phyloP scores from a whole-genome alignment of 768 basidiomycete genomes.

The Kwoniella pini region DNA sequence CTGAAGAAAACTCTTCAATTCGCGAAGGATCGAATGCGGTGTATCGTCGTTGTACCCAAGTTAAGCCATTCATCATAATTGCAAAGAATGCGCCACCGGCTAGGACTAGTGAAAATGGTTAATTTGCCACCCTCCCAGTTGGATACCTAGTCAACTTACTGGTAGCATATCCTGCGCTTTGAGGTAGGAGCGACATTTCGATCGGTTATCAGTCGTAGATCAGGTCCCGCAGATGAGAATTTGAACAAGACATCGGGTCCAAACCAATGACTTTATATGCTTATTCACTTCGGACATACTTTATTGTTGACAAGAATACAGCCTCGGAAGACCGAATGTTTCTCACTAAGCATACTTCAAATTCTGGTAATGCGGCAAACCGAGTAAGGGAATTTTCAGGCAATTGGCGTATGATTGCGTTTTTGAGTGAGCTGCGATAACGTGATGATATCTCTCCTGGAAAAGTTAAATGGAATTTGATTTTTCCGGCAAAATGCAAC shows the following conservation, averaged over 20 bases:
- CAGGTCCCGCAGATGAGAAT: no score
- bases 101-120: constrained; percentile 1
- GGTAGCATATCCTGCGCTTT: constrained; percentile 18
- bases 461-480: neutral
- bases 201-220: neutral
- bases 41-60: constrained; percentile 18
- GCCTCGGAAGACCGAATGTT: constrained; percentile 6
- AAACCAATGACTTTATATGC: constrained; percentile 1
- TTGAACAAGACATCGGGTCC: neutral
- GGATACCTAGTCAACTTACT: neutral
- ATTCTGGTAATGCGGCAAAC: constrained; percentile 2
- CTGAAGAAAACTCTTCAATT: constrained; percentile 18
- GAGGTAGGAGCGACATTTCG: constrained; percentile 13
- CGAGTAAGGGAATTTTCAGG: neutral
- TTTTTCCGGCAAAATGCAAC: neutral
- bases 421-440: neutral
- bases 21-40: constrained; percentile 12
- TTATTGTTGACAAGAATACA: neutral
- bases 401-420: neutral
- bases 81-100: constrained; percentile 18
- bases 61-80: constrained; percentile 11
- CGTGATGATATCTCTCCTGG: neutral
- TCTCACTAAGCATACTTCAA: no score
- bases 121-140: no score
- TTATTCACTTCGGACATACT: neutral